Base-by-base conservation (phyloP, 495 filamentous ascomycete genomes). In the Annulohypoxylon bovei region DNA sequence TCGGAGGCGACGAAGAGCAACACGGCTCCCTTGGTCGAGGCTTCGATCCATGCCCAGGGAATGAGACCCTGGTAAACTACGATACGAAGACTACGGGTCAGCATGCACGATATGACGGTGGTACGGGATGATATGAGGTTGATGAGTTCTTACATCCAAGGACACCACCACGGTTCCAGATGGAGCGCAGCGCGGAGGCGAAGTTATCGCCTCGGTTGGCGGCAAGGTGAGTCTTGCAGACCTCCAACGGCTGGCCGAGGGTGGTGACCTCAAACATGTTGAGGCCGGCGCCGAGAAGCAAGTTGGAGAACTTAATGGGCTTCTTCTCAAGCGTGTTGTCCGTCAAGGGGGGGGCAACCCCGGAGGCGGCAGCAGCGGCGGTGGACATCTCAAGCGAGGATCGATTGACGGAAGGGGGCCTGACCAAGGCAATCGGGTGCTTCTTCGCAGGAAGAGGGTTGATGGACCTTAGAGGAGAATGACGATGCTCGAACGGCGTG, bases 31-130 rank as follows among this genome's bases (percentile, higher is more conserved):
- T 99, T 99, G 80, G 96, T 98, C 74, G 95, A 98, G 80, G 96
- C 96, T 87, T 99, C 95, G 86, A 99, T 99, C 95, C 95, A 99
- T 83, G 95, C 95, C 95, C 95, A 99, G 70, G 95, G 95, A 81
- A 99, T 99, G 76, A 99, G 91, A 82, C 95, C 95, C 88, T 99
- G 95, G 86, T 97, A 99, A 85, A 97, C 95, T 99, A 79, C 71
- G 33, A 69, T 40, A 11, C 20, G 33, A 7, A 65, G 25, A 23
- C 12, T 22, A 52, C 53, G 40, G 53, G 56, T 72, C 23, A 70
- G 61, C 30, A 25, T 37, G 35, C 37, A 47, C 27, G 6, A 46
- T 42, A 6, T 11, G 7, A 27, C 5, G 12, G 9, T 3, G 47
- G 14, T 46, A 33, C 54, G 6, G 42, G 27, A 52, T 27, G 50